Base-by-base conservation (phyloP, 129 eudicot species). In the Scalesia atractyloides region DNA sequence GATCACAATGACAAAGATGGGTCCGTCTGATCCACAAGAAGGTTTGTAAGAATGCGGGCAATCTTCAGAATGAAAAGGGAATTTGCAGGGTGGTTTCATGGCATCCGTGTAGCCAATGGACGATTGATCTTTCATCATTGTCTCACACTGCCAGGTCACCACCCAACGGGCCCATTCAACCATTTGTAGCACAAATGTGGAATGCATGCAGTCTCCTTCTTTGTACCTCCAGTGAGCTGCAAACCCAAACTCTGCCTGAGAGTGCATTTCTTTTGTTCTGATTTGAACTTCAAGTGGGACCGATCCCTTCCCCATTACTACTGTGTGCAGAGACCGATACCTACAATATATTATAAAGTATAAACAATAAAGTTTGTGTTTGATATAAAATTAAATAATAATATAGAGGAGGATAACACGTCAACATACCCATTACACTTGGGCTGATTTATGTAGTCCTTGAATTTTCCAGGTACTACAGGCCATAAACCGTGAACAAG, bases 141-240 rank as follows among this genome's bases (percentile, higher is more conserved):
- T 87, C 88, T 95, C 97, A 74, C 97, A 90, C 56, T 88, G 99
- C 99, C 97, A 90, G 4, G 96, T 78, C 75, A 94, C 81, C 66
- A 94, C 93, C 96, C 99, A 90, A 26, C 96, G 93, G 0, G 97
- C 97, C 99, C 99, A 94, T 69, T 95, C 94, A 43, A 90, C 96
- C 99, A 88, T 95, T 71, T 90, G 96, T 70, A 95, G 88, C 64
- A 90, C 94, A 78, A 88, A 95, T 17, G 97, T 84, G 10, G 94
- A 75, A 83, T 86, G 91, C 82, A 85, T 78, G 34, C 89, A 82
- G 13, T 86, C 89, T 26, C 88, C 91, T 84, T 95, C 99, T 75
- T 95, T 95, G 91, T 90, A 95, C 69, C 96, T 88, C 99, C 99
- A 95, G 33, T 95, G 99, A 50, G 99, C 99, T n/a, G 99, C 99